Evolutionary conservation across 1,139 yeast species (phyloP), one percentile per base, ranked within the genome.

Genomic region (Tardiomyces depauwii): DNA sequence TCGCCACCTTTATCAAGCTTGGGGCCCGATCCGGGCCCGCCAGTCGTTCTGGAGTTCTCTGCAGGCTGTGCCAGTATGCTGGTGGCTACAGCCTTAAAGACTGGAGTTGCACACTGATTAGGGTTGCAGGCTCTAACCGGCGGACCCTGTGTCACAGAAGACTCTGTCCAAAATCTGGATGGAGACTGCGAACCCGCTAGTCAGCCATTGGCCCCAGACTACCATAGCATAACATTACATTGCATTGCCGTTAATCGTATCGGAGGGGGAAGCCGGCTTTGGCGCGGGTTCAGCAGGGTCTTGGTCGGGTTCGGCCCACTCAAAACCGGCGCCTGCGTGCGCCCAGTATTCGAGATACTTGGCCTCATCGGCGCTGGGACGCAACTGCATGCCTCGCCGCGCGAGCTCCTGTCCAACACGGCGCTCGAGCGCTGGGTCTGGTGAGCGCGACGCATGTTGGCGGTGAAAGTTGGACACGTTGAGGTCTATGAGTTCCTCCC

Each of bases 251-350:
- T 27, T 27, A 12, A 27, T 12, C 11, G 30, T 27, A 12, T 9
- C 12, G 30, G 30, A 9, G 30, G 11, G 12, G 30, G 11, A 27
- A 27, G 11, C 30, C 30, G 9, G 30, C 30, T 12, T 27, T 12
- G 30, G 12, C 30, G 12, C 30, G 12, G 36, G 10, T 4, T 36
- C 21, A 6, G 82, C 83, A 0, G 89, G 89, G 57, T 82, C 89
- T 55, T 78, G 80, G 57, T 82, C 91, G 1, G 88, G 88, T 57
- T 82, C 91, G 4, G 73, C 80, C 93, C 93, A 83, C 52, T 77
- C 80, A 55, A 82, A 82, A 2, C 83, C 84, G 51, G 79, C 83
- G 14, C 88, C 88, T 12, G 82, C 82, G 47, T 76, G 68, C 59
- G 81, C 75, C 91, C 93, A 83, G 62, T 82, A 83, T 45, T 86